Base-by-base conservation (phyloP, 805 yeast genomes). In the Monosporozyma servazzii region DNA sequence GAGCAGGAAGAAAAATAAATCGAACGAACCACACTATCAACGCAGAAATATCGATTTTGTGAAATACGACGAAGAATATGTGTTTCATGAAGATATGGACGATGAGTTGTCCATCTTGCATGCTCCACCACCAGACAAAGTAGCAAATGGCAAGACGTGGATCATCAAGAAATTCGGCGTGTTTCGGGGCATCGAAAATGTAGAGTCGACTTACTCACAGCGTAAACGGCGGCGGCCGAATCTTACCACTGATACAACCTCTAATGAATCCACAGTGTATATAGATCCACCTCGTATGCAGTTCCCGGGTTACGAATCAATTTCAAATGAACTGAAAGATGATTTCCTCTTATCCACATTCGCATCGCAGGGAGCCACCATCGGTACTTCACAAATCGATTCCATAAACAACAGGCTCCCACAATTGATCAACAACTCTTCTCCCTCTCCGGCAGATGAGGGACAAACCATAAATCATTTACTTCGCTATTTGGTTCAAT, bases 21-120 rank as follows among this genome's bases (percentile, higher is more conserved):
- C 20, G 10, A 36, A 56, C 45, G 80, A 75, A 45, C 83, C 78
- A 46, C 80, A 77, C 48, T 83, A 78, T 57, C 88, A 83, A 60
- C 69, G 95, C 61, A 71, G 95, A 56, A 77, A 80, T 49, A 78
- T 87, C 11, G 90, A 79, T 3, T 84, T 85, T 65, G 96, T 88
- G 0, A 74, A 71, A 52, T 89, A 88, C 73, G 80, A 85, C 17
- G 75, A 77, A 21, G 75, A 88, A 87, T 65, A 77, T 74, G 50
- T 89, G 85, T 77, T 80, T n/a, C 88, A 88, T 63, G 88, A 85
- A 36, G 95, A 88, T 20, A 82, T 89, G 81, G 96, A 89, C 64
- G 71, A 72, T 43, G 88, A 86, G 57, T 67, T 88, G 21, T 57
- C 61, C 17, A 56, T 56, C 20, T 54, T 66, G n/a, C 83, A 84